phyloP scores from a whole-genome alignment of 306 rosid genomes.

The Lathyrus tuberosus region DNA sequence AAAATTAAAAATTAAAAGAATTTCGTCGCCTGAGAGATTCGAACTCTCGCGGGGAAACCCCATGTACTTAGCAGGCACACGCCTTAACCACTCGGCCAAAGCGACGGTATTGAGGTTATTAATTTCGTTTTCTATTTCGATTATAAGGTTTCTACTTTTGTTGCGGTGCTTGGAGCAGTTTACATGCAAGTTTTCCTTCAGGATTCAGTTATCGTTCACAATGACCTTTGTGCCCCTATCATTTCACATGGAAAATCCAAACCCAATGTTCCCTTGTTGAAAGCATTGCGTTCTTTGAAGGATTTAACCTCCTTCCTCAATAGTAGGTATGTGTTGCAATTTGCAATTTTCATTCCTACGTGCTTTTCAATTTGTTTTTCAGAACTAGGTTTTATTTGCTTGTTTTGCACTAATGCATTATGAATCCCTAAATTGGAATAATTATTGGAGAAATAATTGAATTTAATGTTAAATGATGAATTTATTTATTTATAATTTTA shows the following conservation, averaged over 20 bases:
- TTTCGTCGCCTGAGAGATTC: no score
- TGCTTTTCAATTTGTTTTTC: neutral
- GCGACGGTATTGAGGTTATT: no score
- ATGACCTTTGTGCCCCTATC: slow-evolving; percentile 54
- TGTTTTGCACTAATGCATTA: neutral
- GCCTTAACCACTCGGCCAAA: no score
- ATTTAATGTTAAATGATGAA: neutral
- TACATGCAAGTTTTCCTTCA: slow-evolving; percentile 77
- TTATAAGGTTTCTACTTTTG: slow-evolving; percentile 64
- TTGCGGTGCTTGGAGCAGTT: slow-evolving; percentile 57
- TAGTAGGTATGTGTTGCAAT: slow-evolving; percentile 63
- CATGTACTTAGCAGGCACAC: no score
- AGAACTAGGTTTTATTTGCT: neutral
- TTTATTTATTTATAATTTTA: neutral
- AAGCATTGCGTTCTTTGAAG: slow-evolving; percentile 55
- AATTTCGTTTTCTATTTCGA: no score
- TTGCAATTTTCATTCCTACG: slow-evolving; percentile 10
- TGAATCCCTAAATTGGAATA: neutral
- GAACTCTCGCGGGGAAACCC: no score
- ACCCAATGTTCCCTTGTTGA: slow-evolving; percentile 32
- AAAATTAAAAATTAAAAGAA: no score
- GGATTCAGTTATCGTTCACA: slow-evolving; percentile 58
- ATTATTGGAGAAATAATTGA: neutral
- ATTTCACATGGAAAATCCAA: slow-evolving; percentile 50
- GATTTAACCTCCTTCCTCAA: slow-evolving; percentile 63